phyloP scores from a whole-genome alignment of 306 rosid species.

The Hippophae gyantsensis region DNA sequence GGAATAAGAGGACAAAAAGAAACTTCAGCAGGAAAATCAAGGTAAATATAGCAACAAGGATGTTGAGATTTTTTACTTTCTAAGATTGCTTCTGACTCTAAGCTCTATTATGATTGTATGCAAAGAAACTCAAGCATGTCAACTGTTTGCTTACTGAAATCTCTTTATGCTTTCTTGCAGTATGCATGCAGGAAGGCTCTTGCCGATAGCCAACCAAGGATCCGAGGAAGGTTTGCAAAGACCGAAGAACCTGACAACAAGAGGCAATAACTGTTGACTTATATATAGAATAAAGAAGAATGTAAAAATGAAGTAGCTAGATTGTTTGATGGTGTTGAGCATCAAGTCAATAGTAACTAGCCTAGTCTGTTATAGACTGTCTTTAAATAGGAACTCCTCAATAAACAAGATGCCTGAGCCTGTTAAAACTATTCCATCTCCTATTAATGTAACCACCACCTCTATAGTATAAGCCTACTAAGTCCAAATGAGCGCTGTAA shows the following conservation, averaged over 20 bases:
- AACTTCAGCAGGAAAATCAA: constrained; percentile 96
- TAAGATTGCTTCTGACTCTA: not conserved
- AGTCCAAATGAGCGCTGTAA: constrained; percentile 39
- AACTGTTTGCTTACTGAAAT: not conserved
- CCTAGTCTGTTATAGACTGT: constrained; percentile 9
- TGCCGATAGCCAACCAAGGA: constrained; percentile 96
- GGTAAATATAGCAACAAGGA: constrained; percentile 28
- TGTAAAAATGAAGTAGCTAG: constrained; percentile 36
- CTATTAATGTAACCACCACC: constrained; percentile 31
- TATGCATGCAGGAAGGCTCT: constrained; percentile 99
- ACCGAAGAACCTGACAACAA: constrained; percentile 57
- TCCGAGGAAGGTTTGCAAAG: constrained; percentile 97
- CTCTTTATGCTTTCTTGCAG: constrained; percentile 30
- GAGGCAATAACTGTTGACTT: constrained; percentile 37
- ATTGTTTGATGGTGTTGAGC: constrained; percentile 20
- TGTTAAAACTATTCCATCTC: constrained; percentile 22
- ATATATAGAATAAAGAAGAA: constrained; percentile 7
- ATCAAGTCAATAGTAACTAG: constrained; percentile 15
- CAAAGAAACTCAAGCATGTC: too few species aligned
- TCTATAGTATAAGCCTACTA: constrained; percentile 8
- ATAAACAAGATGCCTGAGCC: constrained; percentile 7
- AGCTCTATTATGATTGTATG: not conserved
- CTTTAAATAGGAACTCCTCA: constrained; percentile 18
- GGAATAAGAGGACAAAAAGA: constrained; percentile 84
- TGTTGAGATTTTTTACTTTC: not conserved